Percentiles rank a stretch among this genome's conserved stretches.
Conservation (phyloP, 2,329 filamentous ascomycete genomes). For the Neurospora sp. region DNA sequence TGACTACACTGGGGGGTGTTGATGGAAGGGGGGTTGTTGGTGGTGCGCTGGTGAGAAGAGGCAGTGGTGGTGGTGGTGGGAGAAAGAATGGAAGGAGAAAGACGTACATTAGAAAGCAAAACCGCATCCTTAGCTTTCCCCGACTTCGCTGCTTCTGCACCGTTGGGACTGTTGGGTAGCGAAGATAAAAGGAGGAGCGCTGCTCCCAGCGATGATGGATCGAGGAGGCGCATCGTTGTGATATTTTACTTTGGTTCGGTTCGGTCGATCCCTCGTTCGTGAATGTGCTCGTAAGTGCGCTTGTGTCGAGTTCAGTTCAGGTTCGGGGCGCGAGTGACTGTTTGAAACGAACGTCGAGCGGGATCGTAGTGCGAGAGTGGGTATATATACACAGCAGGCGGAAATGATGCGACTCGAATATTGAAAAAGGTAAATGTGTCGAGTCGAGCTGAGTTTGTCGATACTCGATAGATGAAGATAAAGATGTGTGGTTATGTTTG, state of each 20-base stretch:
- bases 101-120: background rate
- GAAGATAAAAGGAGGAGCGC: background rate
- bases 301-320: background rate
- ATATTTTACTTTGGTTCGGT: background rate
- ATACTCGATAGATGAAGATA: background rate
- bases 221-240: background rate
- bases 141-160: background rate
- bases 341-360: background rate
- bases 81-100: background rate
- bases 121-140: background rate
- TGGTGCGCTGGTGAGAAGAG: background rate
- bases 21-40: background rate
- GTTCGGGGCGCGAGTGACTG: background rate
- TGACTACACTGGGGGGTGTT: conserved; percentile 23
- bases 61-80: background rate
- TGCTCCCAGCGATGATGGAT: background rate
- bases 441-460: background rate
- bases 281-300: background rate
- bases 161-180: background rate
- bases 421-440: background rate
- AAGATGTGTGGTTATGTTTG: background rate
- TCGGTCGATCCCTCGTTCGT: background rate
- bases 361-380: background rate
- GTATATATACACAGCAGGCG: background rate
- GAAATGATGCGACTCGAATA: background rate